Evolutionary conservation across 2,329 filamentous ascomycete genomes (phyloP), one percentile per base, ranked within the genome.

Genomic region (Aspergillus awamori): DNA sequence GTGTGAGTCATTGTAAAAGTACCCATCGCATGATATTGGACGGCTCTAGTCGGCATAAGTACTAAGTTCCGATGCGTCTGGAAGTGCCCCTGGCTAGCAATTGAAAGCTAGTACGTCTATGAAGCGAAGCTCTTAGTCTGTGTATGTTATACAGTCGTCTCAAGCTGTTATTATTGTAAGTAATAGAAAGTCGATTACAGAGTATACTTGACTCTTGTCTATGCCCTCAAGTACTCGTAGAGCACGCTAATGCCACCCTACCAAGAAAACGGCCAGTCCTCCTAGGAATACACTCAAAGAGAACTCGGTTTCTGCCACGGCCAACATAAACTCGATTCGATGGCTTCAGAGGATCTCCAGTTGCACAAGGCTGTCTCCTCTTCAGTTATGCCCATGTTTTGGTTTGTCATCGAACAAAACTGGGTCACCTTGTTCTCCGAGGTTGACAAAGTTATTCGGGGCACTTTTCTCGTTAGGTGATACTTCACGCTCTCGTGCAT

Each of bases 361-460:
- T n/a, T 49, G 20, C 33, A 17, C 8, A 17, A 38, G 26, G n/a
- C 22, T 28, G 3, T 6, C 45, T 28, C 10, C 7, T 28, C 52
- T n/a, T 56, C 52, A 70, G 41, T 63, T 62, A 56, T 80, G 81
- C 11, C 73, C 72, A 55, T 76, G 81, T 1, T 70, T 74, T 39
- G 73, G 73, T 36, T 91, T 89, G 53, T 91, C 81, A 8, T 84
- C 86, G 73, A 88, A 97, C 13, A 97, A 82, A 47, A 84, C 81
- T 75, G 92, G 87, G 70, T 98, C 94, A 5, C 93, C 94, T 70
- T 90, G 91, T 15, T 92, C 92, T 41, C 94, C 94, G 81, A 96
- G 84, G 63, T 89, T 86, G 75, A 92, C 89, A 68, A 97, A 98
- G 69, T 95, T 92, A 5, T 84, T 81, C 0, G 91, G 84, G 33